phyloP scores from a whole-genome alignment of 352 stramenopile species.

The Globisporangium nunn region DNA sequence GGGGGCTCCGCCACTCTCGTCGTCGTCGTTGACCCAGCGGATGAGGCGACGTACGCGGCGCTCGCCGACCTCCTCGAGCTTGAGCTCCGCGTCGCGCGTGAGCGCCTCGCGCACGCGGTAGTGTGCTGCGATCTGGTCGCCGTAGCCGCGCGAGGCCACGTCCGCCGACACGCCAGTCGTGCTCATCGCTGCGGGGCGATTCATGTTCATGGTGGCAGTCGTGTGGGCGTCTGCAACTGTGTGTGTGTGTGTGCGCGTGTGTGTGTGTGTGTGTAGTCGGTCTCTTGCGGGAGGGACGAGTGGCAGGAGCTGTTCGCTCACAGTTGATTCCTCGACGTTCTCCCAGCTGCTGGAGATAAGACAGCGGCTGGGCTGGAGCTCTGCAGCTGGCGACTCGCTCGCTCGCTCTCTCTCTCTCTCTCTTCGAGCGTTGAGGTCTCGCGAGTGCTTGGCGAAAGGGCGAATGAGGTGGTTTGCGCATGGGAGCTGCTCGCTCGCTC shows the following conservation, averaged over 20 bases:
- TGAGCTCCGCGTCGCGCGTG: constrained; percentile 26
- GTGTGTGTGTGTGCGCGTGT: background rate
- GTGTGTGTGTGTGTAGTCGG: background rate
- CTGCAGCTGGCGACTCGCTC: background rate
- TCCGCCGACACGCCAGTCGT: constrained; percentile 18
- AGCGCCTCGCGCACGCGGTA: constrained; percentile 49
- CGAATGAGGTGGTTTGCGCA: background rate
- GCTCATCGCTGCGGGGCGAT: constrained; percentile 15
- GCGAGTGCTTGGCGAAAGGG: background rate
- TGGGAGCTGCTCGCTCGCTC: background rate
- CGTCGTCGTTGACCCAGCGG: constrained; percentile 54
- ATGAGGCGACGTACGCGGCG: constrained; percentile 52
- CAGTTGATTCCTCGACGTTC: background rate
- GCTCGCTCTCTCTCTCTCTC: background rate
- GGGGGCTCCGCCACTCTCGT: constrained; percentile 19
- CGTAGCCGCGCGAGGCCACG: constrained; percentile 32
- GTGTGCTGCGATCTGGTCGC: constrained; percentile 48
- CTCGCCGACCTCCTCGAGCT: constrained; percentile 42
- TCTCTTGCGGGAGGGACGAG: background rate
- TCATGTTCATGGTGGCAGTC: constrained; percentile 12
- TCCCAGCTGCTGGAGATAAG: background rate
- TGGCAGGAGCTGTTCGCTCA: background rate
- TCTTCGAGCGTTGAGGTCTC: too few relatives aligned
- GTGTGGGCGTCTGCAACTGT: background rate
- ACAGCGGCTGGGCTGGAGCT: background rate